phyloP scores from a whole-genome alignment of 192 early-diverging fungal genomes.

The Pilobolus umbonatus region DNA sequence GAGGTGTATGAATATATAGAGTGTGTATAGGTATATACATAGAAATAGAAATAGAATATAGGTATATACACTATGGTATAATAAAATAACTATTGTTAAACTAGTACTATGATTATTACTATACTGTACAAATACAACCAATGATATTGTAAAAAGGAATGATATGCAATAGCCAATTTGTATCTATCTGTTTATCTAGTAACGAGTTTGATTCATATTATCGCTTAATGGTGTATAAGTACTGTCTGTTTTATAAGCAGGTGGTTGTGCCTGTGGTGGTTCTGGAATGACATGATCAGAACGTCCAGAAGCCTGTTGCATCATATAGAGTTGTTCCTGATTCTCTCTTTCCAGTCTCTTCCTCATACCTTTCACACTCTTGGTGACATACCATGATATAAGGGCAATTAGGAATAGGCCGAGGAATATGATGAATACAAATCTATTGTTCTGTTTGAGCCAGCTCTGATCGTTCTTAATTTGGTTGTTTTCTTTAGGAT shows the following conservation, averaged over 20 bases:
- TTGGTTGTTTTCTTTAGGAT: background rate
- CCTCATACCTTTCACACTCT: constrained; percentile 21
- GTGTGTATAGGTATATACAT: too few species aligned
- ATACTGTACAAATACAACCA: too few species aligned
- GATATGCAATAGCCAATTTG: too few species aligned
- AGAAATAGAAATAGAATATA: too few species aligned
- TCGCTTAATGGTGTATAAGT: background rate
- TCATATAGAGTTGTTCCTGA: constrained; percentile 18
- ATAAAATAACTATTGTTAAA: too few species aligned
- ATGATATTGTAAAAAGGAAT: too few species aligned
- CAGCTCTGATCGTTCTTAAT: constrained; percentile 18
- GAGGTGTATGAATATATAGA: too few species aligned
- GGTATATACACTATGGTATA: too few species aligned
- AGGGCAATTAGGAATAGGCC: constrained; percentile 14
- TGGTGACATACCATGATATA: constrained; percentile 25
- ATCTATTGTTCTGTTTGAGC: constrained; percentile 29
- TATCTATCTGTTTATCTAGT: too few species aligned
- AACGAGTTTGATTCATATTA: too few species aligned
- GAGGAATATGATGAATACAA: constrained; percentile 32
- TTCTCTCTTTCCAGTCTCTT: constrained; percentile 19
- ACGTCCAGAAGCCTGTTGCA: constrained; percentile 11
- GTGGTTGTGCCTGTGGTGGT: background rate
- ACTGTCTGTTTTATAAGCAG: constrained; percentile 7
- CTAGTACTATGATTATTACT: too few species aligned
- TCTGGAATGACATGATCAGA: background rate